Percentiles rank a stretch among this genome's conserved stretches.
phyloP scores from a whole-genome alignment of 805 yeast species.

The Maudiozyma bulderi region DNA sequence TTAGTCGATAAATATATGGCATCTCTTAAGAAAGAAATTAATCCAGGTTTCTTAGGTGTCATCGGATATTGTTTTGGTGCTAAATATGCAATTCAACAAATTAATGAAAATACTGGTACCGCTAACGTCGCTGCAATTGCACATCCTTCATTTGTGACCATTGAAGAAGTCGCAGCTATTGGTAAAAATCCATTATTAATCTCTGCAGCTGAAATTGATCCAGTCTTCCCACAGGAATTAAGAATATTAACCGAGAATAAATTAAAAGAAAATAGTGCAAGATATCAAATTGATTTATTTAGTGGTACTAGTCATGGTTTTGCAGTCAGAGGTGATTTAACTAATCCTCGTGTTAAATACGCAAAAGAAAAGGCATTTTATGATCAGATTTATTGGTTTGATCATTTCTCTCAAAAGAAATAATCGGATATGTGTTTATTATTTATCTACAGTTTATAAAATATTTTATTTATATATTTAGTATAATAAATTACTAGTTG shows the following conservation, averaged over 20 bases:
- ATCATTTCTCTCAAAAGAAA: conserved; percentile 9
- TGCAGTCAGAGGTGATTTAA: conserved; percentile 66
- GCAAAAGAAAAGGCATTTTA: conserved; percentile 58
- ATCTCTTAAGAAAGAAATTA: conserved; percentile 34
- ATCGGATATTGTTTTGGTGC: conserved; percentile 87
- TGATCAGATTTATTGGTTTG: conserved; percentile 31
- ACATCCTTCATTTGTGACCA: conserved; percentile 69
- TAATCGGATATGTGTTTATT: neutral
- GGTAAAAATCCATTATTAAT: conserved; percentile 50
- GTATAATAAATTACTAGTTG: neutral
- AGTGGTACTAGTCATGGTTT: conserved; percentile 68
- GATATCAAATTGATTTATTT: conserved; percentile 53
- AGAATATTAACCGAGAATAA: conserved; percentile 53
- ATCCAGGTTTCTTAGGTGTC: conserved; percentile 43
- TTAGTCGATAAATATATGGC: conserved; percentile 41
- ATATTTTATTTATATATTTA: neutral
- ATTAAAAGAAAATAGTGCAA: conserved; percentile 42
- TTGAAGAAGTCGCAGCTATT: conserved; percentile 55
- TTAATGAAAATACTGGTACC: conserved; percentile 27
- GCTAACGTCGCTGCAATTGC: conserved; percentile 64
- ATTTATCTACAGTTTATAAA: neutral
- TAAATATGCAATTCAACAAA: conserved; percentile 48
- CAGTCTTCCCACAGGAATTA: conserved; percentile 50
- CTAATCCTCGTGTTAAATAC: conserved; percentile 42
- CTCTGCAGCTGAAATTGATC: conserved; percentile 67